These are phyloP conservation scores for Fusarium oligoseptatum DNA, from an alignment of 2,329 filamentous ascomycete species.

Conservation along the genomic window DNA sequence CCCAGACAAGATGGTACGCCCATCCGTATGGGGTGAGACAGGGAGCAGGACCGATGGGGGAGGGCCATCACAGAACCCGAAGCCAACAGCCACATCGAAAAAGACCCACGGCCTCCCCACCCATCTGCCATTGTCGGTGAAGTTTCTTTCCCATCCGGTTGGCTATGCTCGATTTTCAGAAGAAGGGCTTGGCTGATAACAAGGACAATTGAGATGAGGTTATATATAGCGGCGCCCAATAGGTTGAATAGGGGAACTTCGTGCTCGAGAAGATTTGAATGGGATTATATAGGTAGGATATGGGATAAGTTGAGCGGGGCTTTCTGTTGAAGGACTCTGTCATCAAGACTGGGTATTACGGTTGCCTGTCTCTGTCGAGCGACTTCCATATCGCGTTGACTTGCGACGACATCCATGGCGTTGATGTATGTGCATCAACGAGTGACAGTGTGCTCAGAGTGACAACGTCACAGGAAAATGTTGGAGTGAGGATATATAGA, in stretches of 20 bases:
- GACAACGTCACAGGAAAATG: neutral
- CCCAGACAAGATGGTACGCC: too few species aligned
- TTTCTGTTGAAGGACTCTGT: too few species aligned
- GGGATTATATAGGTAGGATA: neutral
- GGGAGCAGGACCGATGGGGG: neutral
- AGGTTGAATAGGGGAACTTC: neutral
- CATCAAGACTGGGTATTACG: neutral
- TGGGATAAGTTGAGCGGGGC: neutral
- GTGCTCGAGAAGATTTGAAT: neutral
- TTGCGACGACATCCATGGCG: too few species aligned
- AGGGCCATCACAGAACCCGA: neutral
- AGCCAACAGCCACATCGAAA: neutral
- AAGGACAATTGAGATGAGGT: neutral
- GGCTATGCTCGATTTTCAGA: neutral
- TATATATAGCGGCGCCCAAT: neutral
- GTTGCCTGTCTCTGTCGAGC: neutral
- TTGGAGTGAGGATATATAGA: neutral
- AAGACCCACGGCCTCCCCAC: neutral
- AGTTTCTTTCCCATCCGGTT: neutral
- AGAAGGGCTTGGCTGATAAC: neutral
- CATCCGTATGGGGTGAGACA: too few species aligned
- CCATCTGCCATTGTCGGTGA: neutral
- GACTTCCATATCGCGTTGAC: neutral
- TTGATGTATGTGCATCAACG: too few species aligned
- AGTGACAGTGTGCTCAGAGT: neutral